Evolutionary conservation across 2,329 filamentous ascomycete genomes (phyloP), one percentile per base, ranked within the genome.

Genomic region (Aspergillus ruber): DNA sequence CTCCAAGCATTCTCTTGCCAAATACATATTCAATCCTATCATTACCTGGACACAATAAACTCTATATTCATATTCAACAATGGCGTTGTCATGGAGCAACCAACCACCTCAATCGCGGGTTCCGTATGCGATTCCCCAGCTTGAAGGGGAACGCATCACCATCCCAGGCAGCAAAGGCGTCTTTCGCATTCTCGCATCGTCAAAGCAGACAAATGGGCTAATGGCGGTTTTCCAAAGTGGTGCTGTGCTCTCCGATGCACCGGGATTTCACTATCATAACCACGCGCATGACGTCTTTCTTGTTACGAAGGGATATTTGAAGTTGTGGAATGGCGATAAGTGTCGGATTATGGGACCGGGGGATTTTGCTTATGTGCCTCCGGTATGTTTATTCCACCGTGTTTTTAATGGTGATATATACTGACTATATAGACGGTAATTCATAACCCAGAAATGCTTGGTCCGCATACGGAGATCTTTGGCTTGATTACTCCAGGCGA

Each of bases 261-360:
- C 60, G 0, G 79, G 78, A 0, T 82, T 81, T 54, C 79, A 82
- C 59, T 80, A 73, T 54, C 79, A 82, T 54, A 69, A 71, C 27
- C 71, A 80, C 44, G 74, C 78, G 0, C 79, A 81, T 53, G 79
- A 81, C 56, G 73, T 81, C 3, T 82, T 81, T 54, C 62, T 81
- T 2, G 74, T 76, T 15, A 71, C 76, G 3, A 79, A 81, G 57
- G 79, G 79, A 0, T 74, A 61, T 46, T 55, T 81, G 51, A 81
- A 80, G 53, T 62, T 82, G 5, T 82, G 76, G 75, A 78, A 75
- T n/a, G 74, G 75, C n/a, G 76, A 80, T 42, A 69, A 77, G 53
- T 79, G 76, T 47, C 65, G 77, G 17, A 73, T 76, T 44, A 67
- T 82, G 66, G 70, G 69, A 0, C 73, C 77, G 0, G 79, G 79